Evolutionary conservation across 2,329 filamentous ascomycete genomes (phyloP).

Genomic region (Phyllosticta ampelicida): DNA sequence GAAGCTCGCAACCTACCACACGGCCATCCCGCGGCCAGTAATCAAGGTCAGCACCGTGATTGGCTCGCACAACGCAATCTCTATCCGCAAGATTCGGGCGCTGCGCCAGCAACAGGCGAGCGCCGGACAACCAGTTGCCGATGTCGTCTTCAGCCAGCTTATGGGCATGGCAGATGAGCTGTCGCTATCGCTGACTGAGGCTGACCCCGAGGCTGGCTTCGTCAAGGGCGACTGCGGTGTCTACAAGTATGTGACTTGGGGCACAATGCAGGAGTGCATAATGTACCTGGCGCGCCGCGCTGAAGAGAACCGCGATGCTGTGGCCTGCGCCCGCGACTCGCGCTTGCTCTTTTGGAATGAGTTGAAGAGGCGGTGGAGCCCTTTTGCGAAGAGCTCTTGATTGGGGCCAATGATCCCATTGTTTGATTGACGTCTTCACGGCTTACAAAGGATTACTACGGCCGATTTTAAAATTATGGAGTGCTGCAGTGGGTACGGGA

Average conservation of each 20-base stretch:
- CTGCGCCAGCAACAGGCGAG: constrained; percentile 30
- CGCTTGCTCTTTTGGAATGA: constrained; percentile 7
- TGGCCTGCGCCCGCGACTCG: constrained; percentile 3
- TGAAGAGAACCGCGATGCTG: constrained; percentile 40
- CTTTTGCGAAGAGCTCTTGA: background rate
- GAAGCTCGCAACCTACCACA: constrained; percentile 46
- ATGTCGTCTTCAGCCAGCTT: constrained; percentile 63
- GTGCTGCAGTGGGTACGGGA: background rate
- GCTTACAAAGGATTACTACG: background rate
- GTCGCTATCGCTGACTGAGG: constrained; percentile 39
- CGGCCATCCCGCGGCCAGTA: constrained; percentile 27
- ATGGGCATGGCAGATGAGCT: constrained; percentile 96
- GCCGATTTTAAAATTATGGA: background rate
- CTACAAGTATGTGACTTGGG: constrained; percentile 49
- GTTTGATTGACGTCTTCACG: background rate
- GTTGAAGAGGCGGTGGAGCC: constrained; percentile 6
- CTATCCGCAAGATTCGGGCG: constrained; percentile 46
- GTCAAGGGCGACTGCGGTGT: constrained; percentile 24
- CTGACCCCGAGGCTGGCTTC: constrained; percentile 21
- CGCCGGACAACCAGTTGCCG: constrained; percentile 34
- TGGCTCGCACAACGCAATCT: constrained; percentile 71
- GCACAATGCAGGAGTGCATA: constrained; percentile 59
- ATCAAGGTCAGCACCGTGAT: constrained; percentile 50
- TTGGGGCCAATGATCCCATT: background rate
- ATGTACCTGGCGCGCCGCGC: constrained; percentile 55